A percentile compares a stretch with the other conserved stretches of the same genome.
phyloP scores from a whole-genome alignment of 2,329 filamentous ascomycete genomes.

The Dothistroma pini region DNA sequence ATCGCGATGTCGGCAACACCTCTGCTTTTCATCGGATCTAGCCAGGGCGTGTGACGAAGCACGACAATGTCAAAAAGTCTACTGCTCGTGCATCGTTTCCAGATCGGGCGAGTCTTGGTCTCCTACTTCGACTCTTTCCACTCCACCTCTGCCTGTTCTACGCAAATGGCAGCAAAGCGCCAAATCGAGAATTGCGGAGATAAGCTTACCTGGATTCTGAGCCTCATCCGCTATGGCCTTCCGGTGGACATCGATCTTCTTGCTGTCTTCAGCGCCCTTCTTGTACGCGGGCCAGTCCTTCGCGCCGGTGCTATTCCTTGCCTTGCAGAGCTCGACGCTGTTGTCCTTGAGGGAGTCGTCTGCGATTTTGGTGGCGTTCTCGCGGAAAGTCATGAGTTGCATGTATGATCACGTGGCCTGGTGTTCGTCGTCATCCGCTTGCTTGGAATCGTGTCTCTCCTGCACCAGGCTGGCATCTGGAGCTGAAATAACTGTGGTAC shows the following conservation, averaged over 20 bases:
- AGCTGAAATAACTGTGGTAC: too few species aligned
- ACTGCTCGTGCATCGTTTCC: neutral
- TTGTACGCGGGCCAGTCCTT: conserved; percentile 1
- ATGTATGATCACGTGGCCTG: conserved; percentile 3
- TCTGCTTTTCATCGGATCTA: too few species aligned
- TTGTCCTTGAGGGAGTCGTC: conserved; percentile 8
- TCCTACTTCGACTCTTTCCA: neutral
- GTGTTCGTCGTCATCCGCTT: neutral
- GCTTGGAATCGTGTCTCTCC: neutral
- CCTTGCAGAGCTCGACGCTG: conserved; percentile 1
- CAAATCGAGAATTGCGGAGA: neutral
- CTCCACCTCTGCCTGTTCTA: neutral
- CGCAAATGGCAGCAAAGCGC: neutral
- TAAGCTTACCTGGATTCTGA: neutral
- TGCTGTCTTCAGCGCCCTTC: conserved; percentile 8
- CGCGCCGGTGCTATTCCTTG: conserved; percentile 1
- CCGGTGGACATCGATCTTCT: conserved; percentile 13
- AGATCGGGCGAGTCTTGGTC: neutral
- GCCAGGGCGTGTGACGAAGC: too few species aligned
- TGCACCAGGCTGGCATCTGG: neutral
- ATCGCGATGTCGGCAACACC: too few species aligned
- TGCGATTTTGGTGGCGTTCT: conserved; percentile 9
- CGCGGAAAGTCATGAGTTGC: conserved; percentile 15
- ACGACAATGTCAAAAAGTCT: too few species aligned
- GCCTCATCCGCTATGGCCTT: conserved; percentile 1